Evolutionary conservation across 352 stramenopile genomes (phyloP).

Genomic region (Phytophthora nicotianae): DNA sequence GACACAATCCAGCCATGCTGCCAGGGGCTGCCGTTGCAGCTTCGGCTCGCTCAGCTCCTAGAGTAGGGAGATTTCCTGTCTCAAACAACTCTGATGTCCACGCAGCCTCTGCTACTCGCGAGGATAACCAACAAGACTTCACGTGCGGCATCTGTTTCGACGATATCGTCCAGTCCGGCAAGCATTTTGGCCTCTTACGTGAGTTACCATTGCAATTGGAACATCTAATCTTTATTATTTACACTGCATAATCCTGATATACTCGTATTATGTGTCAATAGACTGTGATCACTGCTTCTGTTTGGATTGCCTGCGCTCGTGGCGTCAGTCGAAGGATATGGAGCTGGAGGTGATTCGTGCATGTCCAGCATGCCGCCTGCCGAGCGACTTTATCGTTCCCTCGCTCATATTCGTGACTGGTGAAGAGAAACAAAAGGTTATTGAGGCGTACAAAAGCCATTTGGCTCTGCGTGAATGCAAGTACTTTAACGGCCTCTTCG

Average conservation of each 20-base stretch:
- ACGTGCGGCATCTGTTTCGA: conserved; percentile 87
- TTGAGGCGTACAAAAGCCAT: conserved; percentile 79
- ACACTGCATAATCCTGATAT: neutral
- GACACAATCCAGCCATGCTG: conserved; percentile 42
- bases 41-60: neutral
- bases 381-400: conserved; percentile 82
- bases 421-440: conserved; percentile 54
- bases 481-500: conserved; percentile 73
- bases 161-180: conserved; percentile 76
- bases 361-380: conserved; percentile 67
- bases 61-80: neutral
- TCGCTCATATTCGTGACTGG: conserved; percentile 78
- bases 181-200: conserved; percentile 83
- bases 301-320: conserved; percentile 70
- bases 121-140: conserved; percentile 49
- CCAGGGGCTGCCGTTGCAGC: conserved; percentile 6
- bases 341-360: conserved; percentile 69
- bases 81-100: conserved; percentile 4
- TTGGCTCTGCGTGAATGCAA: conserved; percentile 79
- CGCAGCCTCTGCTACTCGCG: neutral
- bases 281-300: conserved; percentile 83
- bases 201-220: conserved; percentile 15
- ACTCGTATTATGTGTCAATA: neutral
- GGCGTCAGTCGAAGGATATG: conserved; percentile 79
- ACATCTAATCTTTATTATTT: neutral